These are phyloP conservation scores for Beauveria australis DNA, from an alignment of 2,329 filamentous ascomycete genomes.

Conservation along the genomic window DNA sequence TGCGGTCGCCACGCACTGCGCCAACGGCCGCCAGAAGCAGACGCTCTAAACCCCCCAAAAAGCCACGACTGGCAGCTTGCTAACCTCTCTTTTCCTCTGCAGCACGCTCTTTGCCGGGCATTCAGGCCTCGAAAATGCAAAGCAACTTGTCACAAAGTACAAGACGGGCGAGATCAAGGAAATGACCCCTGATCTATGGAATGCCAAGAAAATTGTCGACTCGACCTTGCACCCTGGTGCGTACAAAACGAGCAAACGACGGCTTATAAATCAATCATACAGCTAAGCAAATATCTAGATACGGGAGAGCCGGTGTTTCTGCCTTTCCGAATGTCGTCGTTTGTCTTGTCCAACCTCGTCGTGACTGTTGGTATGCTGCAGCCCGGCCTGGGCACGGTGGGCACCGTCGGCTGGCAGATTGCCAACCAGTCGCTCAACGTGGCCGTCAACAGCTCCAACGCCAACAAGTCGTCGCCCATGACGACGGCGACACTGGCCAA, in stretches of 20 bases:
- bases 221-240: constrained; percentile 91
- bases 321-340: constrained; percentile 96
- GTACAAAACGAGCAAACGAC: constrained; percentile 15
- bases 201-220: constrained; percentile 94
- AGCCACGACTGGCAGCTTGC: neutral
- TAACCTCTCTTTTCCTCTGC: constrained; percentile 10
- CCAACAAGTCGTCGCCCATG: constrained; percentile 92
- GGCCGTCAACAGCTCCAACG: constrained; percentile 93
- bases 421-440: constrained; percentile 97
- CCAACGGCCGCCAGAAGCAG: neutral
- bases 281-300: constrained; percentile 43
- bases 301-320: constrained; percentile 87
- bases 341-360: constrained; percentile 85
- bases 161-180: constrained; percentile 70
- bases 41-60: no score
- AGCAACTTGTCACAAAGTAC: constrained; percentile 71
- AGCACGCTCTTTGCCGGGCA: constrained; percentile 81
- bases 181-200: constrained; percentile 90
- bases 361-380: constrained; percentile 97
- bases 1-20: neutral
- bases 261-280: constrained; percentile 11
- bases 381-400: constrained; percentile 70
- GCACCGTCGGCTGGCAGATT: constrained; percentile 89
- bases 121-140: constrained; percentile 75
- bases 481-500: constrained; percentile 72